Evolutionary conservation across 768 basidiomycete species (phyloP).

Genomic region (Rhizopogon rudus): DNA sequence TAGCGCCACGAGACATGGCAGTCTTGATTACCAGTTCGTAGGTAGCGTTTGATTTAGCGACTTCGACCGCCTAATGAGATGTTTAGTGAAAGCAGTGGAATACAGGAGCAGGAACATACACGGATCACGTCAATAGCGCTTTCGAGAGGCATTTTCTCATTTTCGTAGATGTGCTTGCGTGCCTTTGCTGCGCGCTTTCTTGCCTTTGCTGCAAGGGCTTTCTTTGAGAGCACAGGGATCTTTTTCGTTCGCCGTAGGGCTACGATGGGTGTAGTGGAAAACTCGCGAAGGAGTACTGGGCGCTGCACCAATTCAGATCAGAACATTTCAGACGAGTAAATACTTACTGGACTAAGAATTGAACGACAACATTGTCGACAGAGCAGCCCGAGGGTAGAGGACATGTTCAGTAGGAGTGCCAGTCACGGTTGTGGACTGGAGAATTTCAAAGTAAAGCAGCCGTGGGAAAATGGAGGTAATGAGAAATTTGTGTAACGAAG

Average conservation of each 20-base stretch:
- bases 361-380: conserved; percentile 21
- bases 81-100: conserved; percentile 4
- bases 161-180: conserved; percentile 51
- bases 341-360: conserved; percentile 14
- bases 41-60: conserved; percentile 67
- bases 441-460: conserved; percentile 4
- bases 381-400: conserved; percentile 15
- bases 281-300: conserved; percentile 32
- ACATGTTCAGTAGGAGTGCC: conserved; percentile 10
- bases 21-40: conserved; percentile 83
- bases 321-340: conserved; percentile 1
- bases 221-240: conserved; percentile 62
- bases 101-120: conserved; percentile 34
- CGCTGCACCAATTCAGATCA: not conserved
- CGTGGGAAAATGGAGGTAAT: conserved; percentile 19
- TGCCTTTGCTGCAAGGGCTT: conserved; percentile 60
- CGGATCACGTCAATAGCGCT: conserved; percentile 70
- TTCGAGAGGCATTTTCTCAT: conserved; percentile 59
- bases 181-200: conserved; percentile 53
- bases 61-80: conserved; percentile 68
- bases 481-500: not conserved
- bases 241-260: conserved; percentile 48
- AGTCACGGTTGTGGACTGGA: not conserved
- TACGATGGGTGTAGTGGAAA: conserved; percentile 45
- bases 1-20: conserved; percentile 67